Conservation (phyloP, 2,329 filamentous ascomycete species). For the Paracorniculantispora psalliotae region DNA sequence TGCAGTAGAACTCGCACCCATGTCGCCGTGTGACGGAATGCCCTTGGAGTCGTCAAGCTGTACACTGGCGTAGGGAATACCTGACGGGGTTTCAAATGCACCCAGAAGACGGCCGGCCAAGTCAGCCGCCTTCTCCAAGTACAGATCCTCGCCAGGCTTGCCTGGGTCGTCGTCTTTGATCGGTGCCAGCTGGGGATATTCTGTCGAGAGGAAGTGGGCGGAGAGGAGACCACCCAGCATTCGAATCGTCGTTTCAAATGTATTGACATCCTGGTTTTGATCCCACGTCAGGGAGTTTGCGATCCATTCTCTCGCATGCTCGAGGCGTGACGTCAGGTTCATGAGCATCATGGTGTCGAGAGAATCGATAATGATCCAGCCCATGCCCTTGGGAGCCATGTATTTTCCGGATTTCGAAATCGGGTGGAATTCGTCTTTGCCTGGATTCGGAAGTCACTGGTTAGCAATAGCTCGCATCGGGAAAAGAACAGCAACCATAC, state of each 20-base stretch:
- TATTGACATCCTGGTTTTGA: slow-evolving; percentile 92
- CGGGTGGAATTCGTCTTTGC: slow-evolving; percentile 83
- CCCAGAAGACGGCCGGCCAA: slow-evolving; percentile 81
- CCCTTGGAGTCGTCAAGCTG: slow-evolving; percentile 75
- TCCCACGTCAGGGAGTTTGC: slow-evolving; percentile 76
- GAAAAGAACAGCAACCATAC: slow-evolving; percentile 40
- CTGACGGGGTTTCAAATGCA: slow-evolving; percentile 82
- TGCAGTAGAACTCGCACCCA: slow-evolving; percentile 86
- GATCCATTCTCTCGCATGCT: slow-evolving; percentile 86
- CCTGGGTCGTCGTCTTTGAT: slow-evolving; percentile 67
- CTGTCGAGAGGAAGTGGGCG: slow-evolving; percentile 88
- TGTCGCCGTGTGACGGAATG: slow-evolving; percentile 75
- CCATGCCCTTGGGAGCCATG: slow-evolving; percentile 85
- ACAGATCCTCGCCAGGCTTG: slow-evolving; percentile 77
- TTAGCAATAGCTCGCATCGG: not conserved
- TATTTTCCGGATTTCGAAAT: slow-evolving; percentile 71
- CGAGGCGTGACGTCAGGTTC: slow-evolving; percentile 84
- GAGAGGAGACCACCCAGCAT: slow-evolving; percentile 93
- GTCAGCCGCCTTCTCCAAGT: slow-evolving; percentile 92
- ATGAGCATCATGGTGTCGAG: slow-evolving; percentile 97
- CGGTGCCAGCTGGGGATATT: slow-evolving; percentile 74
- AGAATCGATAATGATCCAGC: slow-evolving; percentile 97
- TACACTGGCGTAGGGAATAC: slow-evolving; percentile 85
- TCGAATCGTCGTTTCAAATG: slow-evolving; percentile 95
- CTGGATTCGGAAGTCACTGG: slow-evolving; percentile 30